Conservation (phyloP, 2,329 filamentous ascomycete genomes). For the Sphaceloma murrayae region DNA sequence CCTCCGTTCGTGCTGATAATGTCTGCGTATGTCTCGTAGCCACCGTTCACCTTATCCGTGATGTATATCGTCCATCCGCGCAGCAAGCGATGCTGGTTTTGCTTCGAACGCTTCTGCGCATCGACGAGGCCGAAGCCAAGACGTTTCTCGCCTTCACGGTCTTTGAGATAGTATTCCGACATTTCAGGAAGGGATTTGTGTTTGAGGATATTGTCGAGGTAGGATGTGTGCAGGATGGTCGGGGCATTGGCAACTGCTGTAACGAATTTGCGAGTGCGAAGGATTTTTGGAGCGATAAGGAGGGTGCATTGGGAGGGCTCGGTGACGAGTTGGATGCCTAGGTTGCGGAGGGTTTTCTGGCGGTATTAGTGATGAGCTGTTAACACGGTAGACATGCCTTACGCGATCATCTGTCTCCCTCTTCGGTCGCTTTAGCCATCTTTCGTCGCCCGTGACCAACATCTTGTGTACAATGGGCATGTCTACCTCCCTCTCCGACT, state of each 20-base stretch:
- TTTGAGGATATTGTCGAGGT: slow-evolving; percentile 67
- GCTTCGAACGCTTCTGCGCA: slow-evolving; percentile 59
- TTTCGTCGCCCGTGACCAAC: slow-evolving; percentile 72
- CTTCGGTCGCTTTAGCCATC: slow-evolving; percentile 64
- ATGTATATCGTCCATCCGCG: slow-evolving; percentile 73
- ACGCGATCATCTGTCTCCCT: slow-evolving; percentile 73
- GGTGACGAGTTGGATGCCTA: slow-evolving; percentile 73
- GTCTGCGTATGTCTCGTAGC: slow-evolving; percentile 70
- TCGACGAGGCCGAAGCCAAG: slow-evolving; percentile 60
- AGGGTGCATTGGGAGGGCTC: slow-evolving; percentile 72
- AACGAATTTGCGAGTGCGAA: slow-evolving; percentile 90
- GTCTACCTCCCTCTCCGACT: slow-evolving; percentile 25
- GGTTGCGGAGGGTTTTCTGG: slow-evolving; percentile 67
- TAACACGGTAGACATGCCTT: slow-evolving; percentile 49
- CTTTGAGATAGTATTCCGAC: slow-evolving; percentile 59
- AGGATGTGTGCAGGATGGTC: slow-evolving; percentile 64
- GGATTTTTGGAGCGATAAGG: slow-evolving; percentile 74
- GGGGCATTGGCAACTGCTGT: slow-evolving; percentile 75
- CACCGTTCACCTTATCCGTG: slow-evolving; percentile 67
- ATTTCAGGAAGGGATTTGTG: slow-evolving; percentile 52
- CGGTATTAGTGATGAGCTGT: slow-evolving; percentile 1
- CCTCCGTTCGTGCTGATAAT: slow-evolving; percentile 88
- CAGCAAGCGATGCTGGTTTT: slow-evolving; percentile 68
- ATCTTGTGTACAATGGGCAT: slow-evolving; percentile 61
- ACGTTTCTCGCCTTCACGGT: slow-evolving; percentile 61